A percentile compares a stretch with the other conserved stretches of the same genome.
Evolutionary conservation across 306 rosid species (phyloP).

Genomic region (Prunus mongolica): DNA sequence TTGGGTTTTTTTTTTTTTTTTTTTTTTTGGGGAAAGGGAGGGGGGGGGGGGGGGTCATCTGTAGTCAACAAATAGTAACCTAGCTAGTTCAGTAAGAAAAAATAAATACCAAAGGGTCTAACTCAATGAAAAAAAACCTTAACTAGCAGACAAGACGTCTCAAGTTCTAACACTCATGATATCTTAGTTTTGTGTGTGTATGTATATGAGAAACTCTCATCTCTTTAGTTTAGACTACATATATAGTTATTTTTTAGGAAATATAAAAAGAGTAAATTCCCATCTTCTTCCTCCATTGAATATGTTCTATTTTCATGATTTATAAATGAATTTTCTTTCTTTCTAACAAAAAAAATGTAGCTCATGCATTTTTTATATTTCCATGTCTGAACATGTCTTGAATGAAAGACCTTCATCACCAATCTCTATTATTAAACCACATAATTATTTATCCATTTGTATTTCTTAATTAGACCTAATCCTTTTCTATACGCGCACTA

Average conservation of each 20-base stretch:
- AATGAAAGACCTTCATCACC: not conserved
- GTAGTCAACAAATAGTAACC: too few relatives aligned
- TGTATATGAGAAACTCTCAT: rapidly evolving
- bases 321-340: not conserved
- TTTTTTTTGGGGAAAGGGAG: too few relatives aligned
- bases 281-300: too few relatives aligned
- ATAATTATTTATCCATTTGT: not conserved
- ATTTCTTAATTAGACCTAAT: not conserved
- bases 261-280: too few relatives aligned
- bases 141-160: rapidly evolving
- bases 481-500: not conserved
- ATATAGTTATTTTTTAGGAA: not conserved
- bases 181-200: too few relatives aligned
- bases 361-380: not conserved
- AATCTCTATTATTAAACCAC: not conserved
- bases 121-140: rapidly evolving
- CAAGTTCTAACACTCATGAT: too few relatives aligned
- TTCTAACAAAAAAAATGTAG: not conserved
- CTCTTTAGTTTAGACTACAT: not conserved
- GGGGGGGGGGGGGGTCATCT: too few relatives aligned
- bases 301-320: too few relatives aligned
- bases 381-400: not conserved
- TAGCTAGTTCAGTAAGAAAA: too few relatives aligned
- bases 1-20: too few relatives aligned
- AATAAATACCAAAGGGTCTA: too few relatives aligned